Percentiles rank a stretch among this genome's conserved stretches.
phyloP scores from a whole-genome alignment of 1,139 yeast genomes.

The Suhomyces panamericanus region DNA sequence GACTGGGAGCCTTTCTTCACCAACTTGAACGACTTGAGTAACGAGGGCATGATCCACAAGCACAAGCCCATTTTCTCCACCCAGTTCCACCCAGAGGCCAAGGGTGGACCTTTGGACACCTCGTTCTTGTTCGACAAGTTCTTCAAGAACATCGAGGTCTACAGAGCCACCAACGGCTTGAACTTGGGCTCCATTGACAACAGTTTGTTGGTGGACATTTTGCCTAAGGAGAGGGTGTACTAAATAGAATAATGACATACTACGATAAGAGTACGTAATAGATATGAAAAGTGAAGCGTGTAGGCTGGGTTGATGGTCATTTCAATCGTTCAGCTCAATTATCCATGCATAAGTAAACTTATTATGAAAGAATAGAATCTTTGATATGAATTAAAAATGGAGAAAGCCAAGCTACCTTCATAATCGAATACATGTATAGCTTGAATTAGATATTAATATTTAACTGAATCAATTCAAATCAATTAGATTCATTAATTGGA shows the following conservation, averaged over 20 bases:
- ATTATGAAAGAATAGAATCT: no score
- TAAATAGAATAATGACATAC: conserved; percentile 15
- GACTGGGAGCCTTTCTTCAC: conserved; percentile 87
- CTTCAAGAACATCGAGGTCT: conserved; percentile 65
- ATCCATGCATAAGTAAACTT: no score
- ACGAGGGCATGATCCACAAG: conserved; percentile 94
- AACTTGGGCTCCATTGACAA: conserved; percentile 47
- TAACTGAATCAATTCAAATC: no score
- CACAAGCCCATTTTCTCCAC: conserved; percentile 89
- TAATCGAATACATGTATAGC: no score
- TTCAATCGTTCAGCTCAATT: no score
- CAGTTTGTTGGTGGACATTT: conserved; percentile 71
- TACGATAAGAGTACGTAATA: neutral
- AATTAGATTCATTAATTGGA: no score
- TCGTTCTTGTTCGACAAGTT: conserved; percentile 88
- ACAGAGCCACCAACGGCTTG: conserved; percentile 48
- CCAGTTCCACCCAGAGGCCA: conserved; percentile 98
- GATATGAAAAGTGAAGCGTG: no score
- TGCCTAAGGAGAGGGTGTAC: conserved; percentile 81
- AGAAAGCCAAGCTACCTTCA: no score
- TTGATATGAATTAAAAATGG: no score
- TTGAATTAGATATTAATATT: no score
- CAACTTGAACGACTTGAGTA: conserved; percentile 90
- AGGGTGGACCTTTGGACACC: conserved; percentile 97
- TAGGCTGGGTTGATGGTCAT: no score